Conservation (phyloP, 352 stramenopile species). For the Phytophthora pseudosyringae region DNA sequence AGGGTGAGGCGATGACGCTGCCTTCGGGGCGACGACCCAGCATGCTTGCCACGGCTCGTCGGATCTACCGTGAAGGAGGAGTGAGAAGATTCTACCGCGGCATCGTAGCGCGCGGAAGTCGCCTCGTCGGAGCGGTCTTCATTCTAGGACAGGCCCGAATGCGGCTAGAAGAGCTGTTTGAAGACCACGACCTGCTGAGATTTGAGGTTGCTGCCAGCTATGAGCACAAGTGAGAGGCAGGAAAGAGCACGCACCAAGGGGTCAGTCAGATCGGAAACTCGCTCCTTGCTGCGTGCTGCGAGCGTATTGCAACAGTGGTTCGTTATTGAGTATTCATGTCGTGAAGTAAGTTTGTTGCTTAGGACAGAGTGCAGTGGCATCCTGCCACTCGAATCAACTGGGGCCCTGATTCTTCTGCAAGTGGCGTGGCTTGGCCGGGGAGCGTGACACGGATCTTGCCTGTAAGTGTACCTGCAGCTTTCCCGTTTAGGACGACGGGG, state of each 20-base stretch:
- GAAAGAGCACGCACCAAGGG: constrained; percentile 12
- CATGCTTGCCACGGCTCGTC: constrained; percentile 43
- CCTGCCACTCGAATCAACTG: constrained; percentile 46
- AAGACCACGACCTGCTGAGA: constrained; percentile 57
- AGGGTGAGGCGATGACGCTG: constrained; percentile 68
- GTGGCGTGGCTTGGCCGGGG: constrained; percentile 49
- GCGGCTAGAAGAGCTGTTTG: constrained; percentile 70
- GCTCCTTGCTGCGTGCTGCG: constrained; percentile 3
- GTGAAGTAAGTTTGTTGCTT: constrained; percentile 4
- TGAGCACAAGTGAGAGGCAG: constrained; percentile 20
- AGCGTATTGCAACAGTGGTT: constrained; percentile 16
- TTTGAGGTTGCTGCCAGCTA: constrained; percentile 20
- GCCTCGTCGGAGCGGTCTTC: constrained; percentile 79
- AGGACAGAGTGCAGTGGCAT: constrained; percentile 66
- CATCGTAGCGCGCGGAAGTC: constrained; percentile 67
- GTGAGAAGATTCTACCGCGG: constrained; percentile 72
- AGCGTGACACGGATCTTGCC: constrained; percentile 68
- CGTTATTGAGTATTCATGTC: constrained; percentile 20
- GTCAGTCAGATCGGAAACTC: constrained; percentile 6
- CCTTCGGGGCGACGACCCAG: constrained; percentile 38
- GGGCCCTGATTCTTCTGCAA: constrained; percentile 23
- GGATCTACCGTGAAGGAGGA: constrained; percentile 57
- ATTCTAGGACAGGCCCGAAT: constrained; percentile 80
- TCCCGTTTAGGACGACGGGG: constrained; percentile 57
- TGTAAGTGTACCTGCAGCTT: constrained; percentile 53